Conservation (phyloP, 192 early-diverging fungal species). For the Backusella tarrabulga region DNA sequence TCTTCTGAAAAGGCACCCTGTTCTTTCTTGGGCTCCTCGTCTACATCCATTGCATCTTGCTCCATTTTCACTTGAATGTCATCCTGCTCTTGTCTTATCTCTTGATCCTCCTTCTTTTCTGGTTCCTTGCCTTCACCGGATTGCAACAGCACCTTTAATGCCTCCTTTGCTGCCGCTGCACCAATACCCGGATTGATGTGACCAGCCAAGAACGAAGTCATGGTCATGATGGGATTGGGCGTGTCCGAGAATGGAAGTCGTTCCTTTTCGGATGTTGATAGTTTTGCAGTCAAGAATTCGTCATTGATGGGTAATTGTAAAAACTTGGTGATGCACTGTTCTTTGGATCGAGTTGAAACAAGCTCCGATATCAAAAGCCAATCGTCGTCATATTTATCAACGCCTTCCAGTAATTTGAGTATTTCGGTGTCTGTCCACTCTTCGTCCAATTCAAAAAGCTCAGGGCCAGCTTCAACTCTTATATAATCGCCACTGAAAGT, state of each 20-base stretch:
- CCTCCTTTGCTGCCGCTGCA: constrained; percentile 81
- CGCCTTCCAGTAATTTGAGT: constrained; percentile 83
- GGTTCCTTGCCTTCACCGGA: constrained; percentile 3
- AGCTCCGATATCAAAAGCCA: constrained; percentile 92
- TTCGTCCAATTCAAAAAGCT: constrained; percentile 53
- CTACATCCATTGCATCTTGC: constrained; percentile 24
- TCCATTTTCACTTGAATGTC: not conserved
- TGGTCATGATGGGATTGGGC: constrained; percentile 90
- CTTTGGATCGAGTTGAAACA: constrained; percentile 84
- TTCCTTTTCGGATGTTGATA: constrained; percentile 32
- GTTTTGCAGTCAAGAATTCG: constrained; percentile 53
- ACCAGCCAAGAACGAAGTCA: constrained; percentile 84
- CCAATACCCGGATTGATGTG: constrained; percentile 89
- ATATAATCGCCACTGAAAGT: constrained; percentile 88
- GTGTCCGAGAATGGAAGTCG: constrained; percentile 69
- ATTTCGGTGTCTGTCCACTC: constrained; percentile 89
- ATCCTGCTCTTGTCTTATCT: not conserved
- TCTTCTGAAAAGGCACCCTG: constrained; percentile 27
- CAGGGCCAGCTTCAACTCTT: constrained; percentile 53
- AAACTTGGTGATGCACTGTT: constrained; percentile 91
- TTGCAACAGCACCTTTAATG: constrained; percentile 65
- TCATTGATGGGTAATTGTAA: constrained; percentile 89
- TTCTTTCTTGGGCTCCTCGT: constrained; percentile 15
- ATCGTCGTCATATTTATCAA: constrained; percentile 94
- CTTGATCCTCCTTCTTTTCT: not conserved